phyloP scores from a whole-genome alignment of 495 filamentous ascomycete species.

The Tuber borchii region DNA sequence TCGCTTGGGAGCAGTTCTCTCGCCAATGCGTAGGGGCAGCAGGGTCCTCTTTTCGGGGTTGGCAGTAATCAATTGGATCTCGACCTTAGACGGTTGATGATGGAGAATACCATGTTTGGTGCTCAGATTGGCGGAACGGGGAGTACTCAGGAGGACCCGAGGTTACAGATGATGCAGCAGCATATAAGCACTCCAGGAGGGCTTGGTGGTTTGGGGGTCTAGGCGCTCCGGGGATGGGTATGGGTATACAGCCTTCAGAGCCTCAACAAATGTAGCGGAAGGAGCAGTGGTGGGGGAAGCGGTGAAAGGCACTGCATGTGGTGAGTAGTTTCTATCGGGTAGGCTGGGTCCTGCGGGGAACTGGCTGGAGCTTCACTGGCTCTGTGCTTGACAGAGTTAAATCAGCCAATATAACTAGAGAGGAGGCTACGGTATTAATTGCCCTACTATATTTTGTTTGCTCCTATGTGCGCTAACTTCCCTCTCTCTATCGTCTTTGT shows the following conservation, averaged over 20 bases:
- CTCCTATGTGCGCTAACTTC: too few relatives aligned
- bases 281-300: conserved; percentile 28
- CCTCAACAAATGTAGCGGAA: conserved; percentile 19
- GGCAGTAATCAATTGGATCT: conserved; percentile 13
- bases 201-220: conserved; percentile 20
- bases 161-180: conserved; percentile 39
- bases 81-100: conserved; percentile 24
- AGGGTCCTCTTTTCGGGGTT: neutral
- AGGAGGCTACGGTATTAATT: conserved; percentile 35
- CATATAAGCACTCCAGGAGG: conserved; percentile 28
- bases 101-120: conserved; percentile 23
- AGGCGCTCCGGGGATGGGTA: conserved; percentile 32
- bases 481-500: too few relatives aligned
- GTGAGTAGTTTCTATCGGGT: conserved; percentile 28
- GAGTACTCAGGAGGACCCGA: conserved; percentile 30
- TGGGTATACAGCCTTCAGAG: conserved; percentile 23
- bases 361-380: conserved; percentile 31
- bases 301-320: conserved; percentile 36
- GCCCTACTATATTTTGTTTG: conserved; percentile 8
- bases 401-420: conserved; percentile 16
- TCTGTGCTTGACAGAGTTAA: conserved; percentile 24
- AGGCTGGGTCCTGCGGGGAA: conserved; percentile 26
- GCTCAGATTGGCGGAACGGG: conserved; percentile 7
- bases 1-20: neutral
- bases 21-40: neutral